phyloP scores from a whole-genome alignment of 305 asterid species.

The Lippia alba region DNA sequence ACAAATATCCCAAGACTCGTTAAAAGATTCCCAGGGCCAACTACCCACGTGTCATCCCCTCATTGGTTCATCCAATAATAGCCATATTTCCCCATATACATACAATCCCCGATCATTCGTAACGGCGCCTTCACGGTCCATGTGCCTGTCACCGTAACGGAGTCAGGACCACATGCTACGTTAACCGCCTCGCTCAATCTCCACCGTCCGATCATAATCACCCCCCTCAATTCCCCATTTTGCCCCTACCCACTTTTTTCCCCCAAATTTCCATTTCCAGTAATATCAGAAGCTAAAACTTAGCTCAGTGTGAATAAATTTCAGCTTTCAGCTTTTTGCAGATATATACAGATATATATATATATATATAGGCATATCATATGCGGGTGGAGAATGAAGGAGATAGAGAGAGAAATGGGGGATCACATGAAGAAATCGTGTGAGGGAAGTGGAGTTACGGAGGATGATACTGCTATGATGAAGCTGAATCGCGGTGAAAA shows the following conservation, averaged over 20 bases:
- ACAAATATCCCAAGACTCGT: not conserved
- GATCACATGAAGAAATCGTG: constrained; percentile 33
- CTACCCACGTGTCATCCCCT: constrained; percentile 30
- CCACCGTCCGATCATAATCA: constrained; percentile 49
- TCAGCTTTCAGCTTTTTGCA: constrained; percentile 31
- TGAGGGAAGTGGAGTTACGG: constrained; percentile 36
- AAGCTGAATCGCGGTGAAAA: constrained; percentile 28
- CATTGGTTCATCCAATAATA: constrained; percentile 23
- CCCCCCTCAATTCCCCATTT: constrained; percentile 32
- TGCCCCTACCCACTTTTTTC: constrained; percentile 34
- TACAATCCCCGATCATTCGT: constrained; percentile 39
- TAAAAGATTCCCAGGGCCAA: not conserved
- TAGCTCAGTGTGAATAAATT: not conserved
- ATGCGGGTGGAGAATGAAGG: constrained; percentile 9
- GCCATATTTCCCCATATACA: constrained; percentile 23
- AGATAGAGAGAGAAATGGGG: constrained; percentile 30
- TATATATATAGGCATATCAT: not conserved
- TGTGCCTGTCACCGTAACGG: constrained; percentile 74
- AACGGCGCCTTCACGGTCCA: constrained; percentile 51
- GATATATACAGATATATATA: not conserved
- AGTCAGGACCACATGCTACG: constrained; percentile 70
- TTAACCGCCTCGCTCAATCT: constrained; percentile 49
- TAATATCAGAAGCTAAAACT: not conserved
- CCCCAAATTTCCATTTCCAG: not conserved
- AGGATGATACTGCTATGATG: constrained; percentile 31